These are phyloP conservation scores for Trichoderma afroharzianum DNA, from an alignment of 2,329 filamentous ascomycete species.

Conservation along the genomic window DNA sequence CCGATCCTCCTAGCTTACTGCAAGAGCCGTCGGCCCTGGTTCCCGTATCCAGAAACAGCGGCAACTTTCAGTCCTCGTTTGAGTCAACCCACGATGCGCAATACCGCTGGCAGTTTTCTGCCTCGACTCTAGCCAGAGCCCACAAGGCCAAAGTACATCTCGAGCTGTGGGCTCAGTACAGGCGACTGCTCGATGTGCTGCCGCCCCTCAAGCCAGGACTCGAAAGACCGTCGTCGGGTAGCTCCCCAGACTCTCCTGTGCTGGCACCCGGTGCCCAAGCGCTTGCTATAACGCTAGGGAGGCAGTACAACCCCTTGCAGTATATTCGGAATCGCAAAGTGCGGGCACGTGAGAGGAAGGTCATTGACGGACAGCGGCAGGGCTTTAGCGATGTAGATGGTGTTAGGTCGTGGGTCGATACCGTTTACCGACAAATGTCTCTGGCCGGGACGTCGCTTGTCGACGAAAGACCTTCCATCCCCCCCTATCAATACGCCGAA, in stretches of 20 bases:
- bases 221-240: slow-evolving; percentile 38
- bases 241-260: slow-evolving; percentile 40
- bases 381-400: slow-evolving; percentile 72
- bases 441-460: slow-evolving; percentile 25
- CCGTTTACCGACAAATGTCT: slow-evolving; percentile 45
- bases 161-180: slow-evolving; percentile 80
- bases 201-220: slow-evolving; percentile 62
- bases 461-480: slow-evolving; percentile 33
- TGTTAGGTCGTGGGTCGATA: slow-evolving; percentile 74
- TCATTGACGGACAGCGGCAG: slow-evolving; percentile 69
- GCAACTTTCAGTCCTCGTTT: slow-evolving; percentile 46
- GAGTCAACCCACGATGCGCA: slow-evolving; percentile 41
- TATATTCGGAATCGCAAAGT: slow-evolving; percentile 88
- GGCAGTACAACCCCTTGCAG: slow-evolving; percentile 86
- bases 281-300: slow-evolving; percentile 49
- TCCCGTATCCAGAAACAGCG: slow-evolving; percentile 40
- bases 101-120: slow-evolving; percentile 66
- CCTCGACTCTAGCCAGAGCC: slow-evolving; percentile 74
- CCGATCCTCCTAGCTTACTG: slow-evolving; percentile 55
- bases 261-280: slow-evolving; percentile 25
- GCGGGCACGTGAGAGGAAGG: slow-evolving; percentile 70
- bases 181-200: slow-evolving; percentile 72
- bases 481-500: slow-evolving; percentile 46
- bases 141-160: slow-evolving; percentile 82
- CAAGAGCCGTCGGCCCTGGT: slow-evolving; percentile 38